phyloP scores from a whole-genome alignment of 1,284 basidiomycete genomes.

The Ustilago hordei region DNA sequence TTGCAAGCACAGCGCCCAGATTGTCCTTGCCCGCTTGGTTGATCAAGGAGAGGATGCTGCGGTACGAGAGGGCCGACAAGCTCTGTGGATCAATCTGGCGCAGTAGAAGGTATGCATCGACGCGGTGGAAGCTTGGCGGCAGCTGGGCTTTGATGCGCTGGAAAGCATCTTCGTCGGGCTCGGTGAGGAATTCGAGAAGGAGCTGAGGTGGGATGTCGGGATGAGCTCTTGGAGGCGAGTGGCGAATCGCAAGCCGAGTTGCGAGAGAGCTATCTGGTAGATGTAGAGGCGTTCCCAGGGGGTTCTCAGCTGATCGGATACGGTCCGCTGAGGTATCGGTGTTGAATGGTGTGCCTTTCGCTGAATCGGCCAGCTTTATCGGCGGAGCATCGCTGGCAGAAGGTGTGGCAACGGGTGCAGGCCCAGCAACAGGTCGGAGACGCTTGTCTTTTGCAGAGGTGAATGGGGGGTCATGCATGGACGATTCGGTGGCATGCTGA shows the following conservation, averaged over 20 bases:
- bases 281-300: neutral
- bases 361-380: neutral
- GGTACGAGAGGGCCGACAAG: slow-evolving; percentile 22
- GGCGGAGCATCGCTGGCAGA: neutral
- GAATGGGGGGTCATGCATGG: slow-evolving; percentile 24
- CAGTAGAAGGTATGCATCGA: slow-evolving; percentile 42
- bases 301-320: neutral
- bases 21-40: slow-evolving; percentile 11
- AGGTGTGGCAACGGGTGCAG: neutral
- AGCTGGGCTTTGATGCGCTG: slow-evolving; percentile 19
- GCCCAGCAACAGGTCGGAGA: slow-evolving; percentile 16
- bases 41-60: slow-evolving; percentile 31
- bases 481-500: slow-evolving; percentile 24
- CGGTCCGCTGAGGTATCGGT: neutral
- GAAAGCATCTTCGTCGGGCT: slow-evolving; percentile 10
- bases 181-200: slow-evolving; percentile 28
- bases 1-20: slow-evolving; percentile 29
- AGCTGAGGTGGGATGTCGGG: slow-evolving; percentile 12
- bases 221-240: neutral
- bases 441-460: slow-evolving; percentile 26
- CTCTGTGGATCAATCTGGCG: slow-evolving; percentile 30
- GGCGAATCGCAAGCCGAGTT: neutral
- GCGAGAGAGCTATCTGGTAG: slow-evolving; percentile 9
- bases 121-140: slow-evolving; percentile 14
- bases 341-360: neutral